Evolutionary conservation across 108 stramenopile genomes (phyloP).

Genomic region (Stephanodiscus triporus): DNA sequence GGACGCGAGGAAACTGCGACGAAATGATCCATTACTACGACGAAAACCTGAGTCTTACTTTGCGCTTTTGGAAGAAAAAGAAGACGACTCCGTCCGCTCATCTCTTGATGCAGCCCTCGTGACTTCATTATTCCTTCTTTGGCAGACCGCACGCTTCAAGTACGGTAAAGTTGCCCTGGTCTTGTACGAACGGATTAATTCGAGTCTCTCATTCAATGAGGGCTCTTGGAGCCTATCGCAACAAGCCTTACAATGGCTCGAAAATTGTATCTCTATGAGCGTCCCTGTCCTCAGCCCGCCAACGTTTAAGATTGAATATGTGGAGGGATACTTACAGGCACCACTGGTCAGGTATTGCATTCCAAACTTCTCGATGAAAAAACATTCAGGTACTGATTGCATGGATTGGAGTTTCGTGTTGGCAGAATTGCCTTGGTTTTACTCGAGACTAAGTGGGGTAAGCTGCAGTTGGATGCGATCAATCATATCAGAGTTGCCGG

Average conservation of each 20-base stretch:
- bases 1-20: slow-evolving; percentile 23
- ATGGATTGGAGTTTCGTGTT: slow-evolving; percentile 40
- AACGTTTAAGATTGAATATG: not conserved
- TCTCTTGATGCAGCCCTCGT: slow-evolving; percentile 44
- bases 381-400: slow-evolving; percentile 8
- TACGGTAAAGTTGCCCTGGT: slow-evolving; percentile 27
- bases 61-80: slow-evolving; percentile 14
- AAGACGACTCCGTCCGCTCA: slow-evolving; percentile 23
- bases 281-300: not conserved
- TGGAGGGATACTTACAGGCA: slow-evolving; percentile 10
- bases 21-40: slow-evolving; percentile 64
- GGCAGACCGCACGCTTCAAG: not conserved
- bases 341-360: slow-evolving; percentile 10
- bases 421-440: slow-evolving; percentile 20
- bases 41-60: slow-evolving; percentile 34
- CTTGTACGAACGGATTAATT: slow-evolving; percentile 20
- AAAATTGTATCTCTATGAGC: slow-evolving; percentile 13
- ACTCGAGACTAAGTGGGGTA: slow-evolving; percentile 3
- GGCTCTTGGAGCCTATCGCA: slow-evolving; percentile 8
- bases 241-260: slow-evolving; percentile 35
- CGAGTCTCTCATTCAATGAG: slow-evolving; percentile 7
- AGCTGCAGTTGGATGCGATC: slow-evolving; percentile 26
- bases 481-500: not conserved
- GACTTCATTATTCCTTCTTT: slow-evolving; percentile 32
- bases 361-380: not conserved